Evolutionary conservation across 139 green algal genomes (phyloP), one percentile per base, ranked within the genome.

Genomic region (Coelastrella sp.): DNA sequence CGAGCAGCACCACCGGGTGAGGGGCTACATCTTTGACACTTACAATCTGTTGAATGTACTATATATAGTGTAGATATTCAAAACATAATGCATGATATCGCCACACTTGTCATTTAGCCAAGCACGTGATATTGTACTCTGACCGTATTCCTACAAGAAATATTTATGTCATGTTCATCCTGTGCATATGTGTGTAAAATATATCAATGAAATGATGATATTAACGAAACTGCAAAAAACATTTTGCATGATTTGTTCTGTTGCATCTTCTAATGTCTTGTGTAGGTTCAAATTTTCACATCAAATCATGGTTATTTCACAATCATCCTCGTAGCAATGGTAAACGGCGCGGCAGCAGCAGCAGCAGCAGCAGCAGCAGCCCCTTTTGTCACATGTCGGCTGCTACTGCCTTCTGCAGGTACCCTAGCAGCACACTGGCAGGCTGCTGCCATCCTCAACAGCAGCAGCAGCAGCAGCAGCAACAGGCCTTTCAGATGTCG

Each of bases 341-440:
- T 14, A 78, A 27, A 25, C 74, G 17, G 15, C 6, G 35, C 35
- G 3, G 1, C 35, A 49, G 35, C 35, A 49, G 35, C 35, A 49
- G 35, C 35, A 49, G 3, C 1, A 59, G 74, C n/a, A 58, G n/a
- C n/a, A 0, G 74, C 22, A 59, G 74, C n/a, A 12, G n/a, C n/a
- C n/a, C 12, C 74, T 3, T 49, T 49, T 49, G 1, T 49, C 3
- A 49, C 35, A 49, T 49, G 3, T 49, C 35, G 35, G 35, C 35
- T 49, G 35, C 35, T 49, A 49, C 35, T 49, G 35, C 15, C 24
- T 27, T 7, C 59, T 79, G 49, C 85, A 95, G 91, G 90, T 49
- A 95, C 90, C 15, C 91, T 94, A 57, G 95, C 87, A 76, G 95
- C 84, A 11, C 94, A 94, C 19, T 98, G 93, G 95, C 93, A 95